phyloP scores from a whole-genome alignment of 2,329 filamentous ascomycete genomes.

The Microcyclospora tardicrescens region DNA sequence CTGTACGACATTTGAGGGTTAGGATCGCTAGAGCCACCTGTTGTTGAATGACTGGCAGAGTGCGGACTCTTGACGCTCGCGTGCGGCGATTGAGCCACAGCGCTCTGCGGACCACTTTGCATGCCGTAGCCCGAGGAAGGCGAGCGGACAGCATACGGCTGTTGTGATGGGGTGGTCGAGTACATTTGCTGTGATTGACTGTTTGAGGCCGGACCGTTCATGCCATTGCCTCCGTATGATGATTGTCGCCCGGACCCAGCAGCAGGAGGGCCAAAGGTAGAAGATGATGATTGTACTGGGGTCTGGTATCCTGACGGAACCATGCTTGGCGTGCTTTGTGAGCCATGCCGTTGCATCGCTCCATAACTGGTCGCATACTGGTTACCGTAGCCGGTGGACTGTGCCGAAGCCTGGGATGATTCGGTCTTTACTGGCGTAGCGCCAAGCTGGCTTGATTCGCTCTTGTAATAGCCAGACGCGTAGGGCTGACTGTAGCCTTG shows the following conservation, averaged over 20 bases:
- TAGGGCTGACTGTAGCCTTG: constrained; percentile 15
- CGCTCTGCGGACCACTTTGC: constrained; percentile 15
- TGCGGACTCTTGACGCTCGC: constrained; percentile 17
- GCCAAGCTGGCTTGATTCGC: constrained; percentile 11
- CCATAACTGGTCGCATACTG: constrained; percentile 16
- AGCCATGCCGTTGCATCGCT: constrained; percentile 14
- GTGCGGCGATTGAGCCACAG: constrained; percentile 18
- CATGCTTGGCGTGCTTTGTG: constrained; percentile 15
- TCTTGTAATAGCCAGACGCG: constrained; percentile 15
- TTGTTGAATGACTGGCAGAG: constrained; percentile 5
- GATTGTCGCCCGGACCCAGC: constrained; percentile 1
- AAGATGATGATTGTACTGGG: constrained; percentile 12
- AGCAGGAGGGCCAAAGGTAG: constrained; percentile 15
- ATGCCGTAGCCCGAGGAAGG: constrained; percentile 18
- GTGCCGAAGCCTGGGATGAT: constrained; percentile 11
- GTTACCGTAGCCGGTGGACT: constrained; percentile 15
- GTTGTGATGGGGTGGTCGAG: constrained; percentile 12
- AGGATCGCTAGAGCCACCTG: constrained; percentile 5
- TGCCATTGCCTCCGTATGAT: constrained; percentile 12
- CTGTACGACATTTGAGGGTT: constrained; percentile 14
- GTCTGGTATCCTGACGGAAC: constrained; percentile 17
- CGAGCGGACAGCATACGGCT: constrained; percentile 19
- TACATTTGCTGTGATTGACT: constrained; percentile 16
- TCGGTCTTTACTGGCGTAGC: constrained; percentile 16
- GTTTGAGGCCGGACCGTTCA: constrained; percentile 16